Percentiles rank a stretch among this genome's conserved stretches.
Conservation (phyloP, 2,329 filamentous ascomycete genomes). For the Fusarium sp. region DNA sequence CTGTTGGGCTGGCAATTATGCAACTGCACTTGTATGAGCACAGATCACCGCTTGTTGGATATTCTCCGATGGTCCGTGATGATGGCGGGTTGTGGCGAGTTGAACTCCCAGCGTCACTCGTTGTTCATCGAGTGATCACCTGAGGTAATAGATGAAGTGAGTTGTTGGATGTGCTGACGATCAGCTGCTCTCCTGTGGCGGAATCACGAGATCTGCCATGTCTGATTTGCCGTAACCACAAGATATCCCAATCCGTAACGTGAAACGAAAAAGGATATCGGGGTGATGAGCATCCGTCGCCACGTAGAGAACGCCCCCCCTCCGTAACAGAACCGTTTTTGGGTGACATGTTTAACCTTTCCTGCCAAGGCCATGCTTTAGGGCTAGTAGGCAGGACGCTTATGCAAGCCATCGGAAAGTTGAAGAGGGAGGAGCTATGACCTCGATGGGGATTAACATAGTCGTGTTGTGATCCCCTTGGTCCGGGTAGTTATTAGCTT, state of each 20-base stretch:
- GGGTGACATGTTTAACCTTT: not conserved
- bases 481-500: constrained; percentile 22
- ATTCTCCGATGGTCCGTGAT: not conserved
- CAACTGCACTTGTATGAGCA: not conserved
- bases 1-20: not conserved
- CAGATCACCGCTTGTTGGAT: constrained; percentile 2
- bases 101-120: not conserved
- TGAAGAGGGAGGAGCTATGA: constrained; percentile 14
- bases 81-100: not conserved
- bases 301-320: not conserved
- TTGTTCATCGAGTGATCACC: not conserved
- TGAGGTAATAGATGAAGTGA: not conserved
- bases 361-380: constrained; percentile 7
- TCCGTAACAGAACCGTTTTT: constrained; percentile 10
- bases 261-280: not conserved
- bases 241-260: constrained; percentile 12
- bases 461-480: not conserved
- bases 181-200: not conserved
- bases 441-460: constrained; percentile 3
- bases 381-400: constrained; percentile 11
- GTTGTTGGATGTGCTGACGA: not conserved
- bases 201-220: not conserved
- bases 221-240: not conserved
- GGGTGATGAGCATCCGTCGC: constrained; percentile 1
- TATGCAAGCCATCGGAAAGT: constrained; percentile 10